These are phyloP conservation scores for Candida anutae DNA, from an alignment of 1,139 yeast genomes.

Conservation along the genomic window DNA sequence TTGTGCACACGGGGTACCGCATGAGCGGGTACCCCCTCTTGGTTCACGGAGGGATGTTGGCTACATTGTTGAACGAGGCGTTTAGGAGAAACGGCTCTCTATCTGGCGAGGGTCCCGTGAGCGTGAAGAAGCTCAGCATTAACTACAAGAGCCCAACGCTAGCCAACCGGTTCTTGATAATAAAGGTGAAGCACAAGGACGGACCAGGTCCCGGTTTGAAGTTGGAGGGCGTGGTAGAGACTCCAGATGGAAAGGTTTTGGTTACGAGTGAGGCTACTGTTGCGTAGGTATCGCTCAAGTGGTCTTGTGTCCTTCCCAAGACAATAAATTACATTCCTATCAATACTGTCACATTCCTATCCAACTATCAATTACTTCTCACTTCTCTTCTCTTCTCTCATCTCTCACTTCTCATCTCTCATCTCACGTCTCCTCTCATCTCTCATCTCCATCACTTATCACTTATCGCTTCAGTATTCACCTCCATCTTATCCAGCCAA, in stretches of 20 bases:
- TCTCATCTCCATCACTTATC: no score
- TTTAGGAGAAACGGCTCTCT: constrained; percentile 52
- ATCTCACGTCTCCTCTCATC: no score
- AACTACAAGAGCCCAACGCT: constrained; percentile 67
- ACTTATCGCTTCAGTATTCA: no score
- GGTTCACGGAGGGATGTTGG: constrained; percentile 85
- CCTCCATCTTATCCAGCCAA: no score
- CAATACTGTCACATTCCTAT: no score
- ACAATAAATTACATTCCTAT: no score
- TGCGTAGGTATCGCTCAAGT: no score
- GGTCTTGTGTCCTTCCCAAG: no score
- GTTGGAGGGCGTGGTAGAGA: constrained; percentile 27
- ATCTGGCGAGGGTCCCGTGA: constrained; percentile 19
- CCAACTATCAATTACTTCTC: no score
- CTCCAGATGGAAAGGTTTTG: constrained; percentile 26
- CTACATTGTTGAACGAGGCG: constrained; percentile 73
- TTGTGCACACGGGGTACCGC: constrained; percentile 71
- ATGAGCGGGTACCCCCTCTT: constrained; percentile 84
- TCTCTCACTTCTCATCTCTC: no score
- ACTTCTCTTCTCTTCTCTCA: no score
- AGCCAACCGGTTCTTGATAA: constrained; percentile 70
- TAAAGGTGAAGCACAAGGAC: constrained; percentile 40
- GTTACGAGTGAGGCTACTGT: constrained; percentile 34
- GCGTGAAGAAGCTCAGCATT: constrained; percentile 43
- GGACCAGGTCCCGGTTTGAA: constrained; percentile 20